phyloP scores from a whole-genome alignment of 2,329 filamentous ascomycete species.

The Colletotrichum gloeosporioides region DNA sequence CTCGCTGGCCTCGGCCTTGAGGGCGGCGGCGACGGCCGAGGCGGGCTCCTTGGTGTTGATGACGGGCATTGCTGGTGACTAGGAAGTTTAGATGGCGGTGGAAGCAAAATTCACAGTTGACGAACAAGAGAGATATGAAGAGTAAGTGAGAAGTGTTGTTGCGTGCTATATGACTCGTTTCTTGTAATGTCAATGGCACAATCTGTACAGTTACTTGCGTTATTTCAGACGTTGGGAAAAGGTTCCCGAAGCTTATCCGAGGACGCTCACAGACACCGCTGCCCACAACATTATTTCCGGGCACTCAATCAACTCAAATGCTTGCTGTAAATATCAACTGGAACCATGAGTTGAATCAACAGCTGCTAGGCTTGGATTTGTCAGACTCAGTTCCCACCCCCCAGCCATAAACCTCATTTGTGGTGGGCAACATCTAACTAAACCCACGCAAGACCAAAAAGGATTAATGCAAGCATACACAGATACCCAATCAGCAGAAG shows the following conservation, averaged over 20 bases:
- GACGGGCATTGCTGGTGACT: slow-evolving; percentile 1
- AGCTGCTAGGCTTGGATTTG: neutral
- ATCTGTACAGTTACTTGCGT: slow-evolving; percentile 4
- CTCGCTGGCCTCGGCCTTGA: slow-evolving; percentile 14
- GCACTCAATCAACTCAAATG: neutral
- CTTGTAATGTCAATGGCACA: slow-evolving; percentile 1
- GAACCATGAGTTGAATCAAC: neutral
- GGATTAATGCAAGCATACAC: too few relatives aligned
- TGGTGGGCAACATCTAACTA: neutral
- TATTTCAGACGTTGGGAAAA: neutral
- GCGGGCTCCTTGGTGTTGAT: slow-evolving; percentile 12
- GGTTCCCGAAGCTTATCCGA: slow-evolving; percentile 17
- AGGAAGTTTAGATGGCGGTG: neutral
- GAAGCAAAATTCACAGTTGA: neutral
- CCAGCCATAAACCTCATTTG: neutral
- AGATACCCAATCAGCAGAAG: neutral
- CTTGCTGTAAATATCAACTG: neutral
- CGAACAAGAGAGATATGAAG: neutral
- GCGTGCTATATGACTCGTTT: neutral
- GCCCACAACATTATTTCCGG: neutral
- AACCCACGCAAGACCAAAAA: neutral
- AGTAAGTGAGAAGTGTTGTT: neutral
- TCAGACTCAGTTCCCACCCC: neutral
- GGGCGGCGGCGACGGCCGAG: slow-evolving; percentile 10
- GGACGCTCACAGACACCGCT: neutral